phyloP scores from a whole-genome alignment of 2,329 filamentous ascomycete species.

The Anisogramma anomala region DNA sequence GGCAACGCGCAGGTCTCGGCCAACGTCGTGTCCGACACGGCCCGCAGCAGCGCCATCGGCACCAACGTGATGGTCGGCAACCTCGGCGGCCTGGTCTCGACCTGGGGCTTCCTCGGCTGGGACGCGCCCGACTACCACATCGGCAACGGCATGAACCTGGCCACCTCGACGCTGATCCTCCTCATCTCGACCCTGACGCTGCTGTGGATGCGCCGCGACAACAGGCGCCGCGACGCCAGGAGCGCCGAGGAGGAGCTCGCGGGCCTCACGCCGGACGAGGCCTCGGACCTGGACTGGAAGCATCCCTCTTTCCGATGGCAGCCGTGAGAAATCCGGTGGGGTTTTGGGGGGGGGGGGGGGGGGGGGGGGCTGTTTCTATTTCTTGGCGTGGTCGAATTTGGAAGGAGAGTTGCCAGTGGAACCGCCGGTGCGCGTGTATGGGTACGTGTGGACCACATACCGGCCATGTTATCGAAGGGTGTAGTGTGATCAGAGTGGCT shows the following conservation, averaged over 20 bases:
- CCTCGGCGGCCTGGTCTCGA: constrained; percentile 55
- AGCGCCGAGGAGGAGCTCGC: constrained; percentile 38
- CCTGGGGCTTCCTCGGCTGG: constrained; percentile 52
- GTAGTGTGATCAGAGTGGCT: no score
- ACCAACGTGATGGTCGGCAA: constrained; percentile 62
- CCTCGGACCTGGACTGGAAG: constrained; percentile 53
- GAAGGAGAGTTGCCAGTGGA: no score
- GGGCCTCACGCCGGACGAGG: constrained; percentile 38
- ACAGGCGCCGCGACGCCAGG: constrained; percentile 39
- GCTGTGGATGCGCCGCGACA: constrained; percentile 50
- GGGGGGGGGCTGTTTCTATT: no score
- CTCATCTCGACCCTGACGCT: constrained; percentile 36
- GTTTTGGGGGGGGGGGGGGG: no score
- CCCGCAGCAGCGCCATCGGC: constrained; percentile 54
- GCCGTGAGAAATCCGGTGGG: constrained; percentile 12
- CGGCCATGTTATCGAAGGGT: no score
- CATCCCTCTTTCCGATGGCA: constrained; percentile 55
- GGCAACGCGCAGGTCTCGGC: constrained; percentile 57
- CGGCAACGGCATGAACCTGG: constrained; percentile 59
- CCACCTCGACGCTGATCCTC: constrained; percentile 40
- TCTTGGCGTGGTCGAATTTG: no score
- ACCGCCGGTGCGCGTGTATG: no score
- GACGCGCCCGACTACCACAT: constrained; percentile 58
- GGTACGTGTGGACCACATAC: no score
- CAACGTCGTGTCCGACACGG: constrained; percentile 61